Evolutionary conservation across 805 yeast genomes (phyloP).

Genomic region (Hanseniaspora singularis): DNA sequence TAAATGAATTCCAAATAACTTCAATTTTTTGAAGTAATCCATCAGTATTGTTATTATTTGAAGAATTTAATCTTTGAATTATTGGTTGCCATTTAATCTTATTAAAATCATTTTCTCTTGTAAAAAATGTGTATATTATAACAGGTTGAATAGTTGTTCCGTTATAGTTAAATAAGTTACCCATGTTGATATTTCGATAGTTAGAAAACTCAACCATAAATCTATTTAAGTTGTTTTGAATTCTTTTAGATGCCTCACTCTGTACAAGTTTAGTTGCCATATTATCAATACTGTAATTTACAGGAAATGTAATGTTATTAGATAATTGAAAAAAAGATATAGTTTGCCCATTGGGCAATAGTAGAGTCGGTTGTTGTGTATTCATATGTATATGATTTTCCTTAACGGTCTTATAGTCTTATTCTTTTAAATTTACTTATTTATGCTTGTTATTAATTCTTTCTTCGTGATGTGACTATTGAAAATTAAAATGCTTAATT

Average conservation of each 20-base stretch:
- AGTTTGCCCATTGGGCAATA: conserved; percentile 22
- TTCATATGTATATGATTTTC: too few species aligned
- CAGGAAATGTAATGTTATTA: conserved; percentile 5
- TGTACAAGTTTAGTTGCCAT: conserved; percentile 8
- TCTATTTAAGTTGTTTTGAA: conserved; percentile 9
- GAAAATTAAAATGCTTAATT: too few species aligned
- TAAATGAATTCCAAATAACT: conserved; percentile 9
- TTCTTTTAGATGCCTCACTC: conserved; percentile 11
- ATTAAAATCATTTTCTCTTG: conserved; percentile 13
- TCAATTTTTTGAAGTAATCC: conserved; percentile 5
- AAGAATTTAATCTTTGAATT: conserved; percentile 1
- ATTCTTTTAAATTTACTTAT: too few species aligned
- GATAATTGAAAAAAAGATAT: conserved; percentile 12
- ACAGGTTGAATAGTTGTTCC: conserved; percentile 12
- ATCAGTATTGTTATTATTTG: background rate
- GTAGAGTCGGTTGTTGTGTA: conserved; percentile 23
- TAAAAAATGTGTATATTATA: conserved; percentile 10
- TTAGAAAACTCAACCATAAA: conserved; percentile 10
- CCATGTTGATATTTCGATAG: conserved; percentile 5
- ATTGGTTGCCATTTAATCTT: conserved; percentile 14
- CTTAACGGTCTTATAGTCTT: too few species aligned
- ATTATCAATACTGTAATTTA: conserved; percentile 11
- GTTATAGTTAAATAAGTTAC: conserved; percentile 7
- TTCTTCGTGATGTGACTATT: too few species aligned
- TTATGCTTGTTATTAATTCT: conserved; percentile 28